Evolutionary conservation across 768 basidiomycete genomes (phyloP).

Genomic region (Paxillus involutus): DNA sequence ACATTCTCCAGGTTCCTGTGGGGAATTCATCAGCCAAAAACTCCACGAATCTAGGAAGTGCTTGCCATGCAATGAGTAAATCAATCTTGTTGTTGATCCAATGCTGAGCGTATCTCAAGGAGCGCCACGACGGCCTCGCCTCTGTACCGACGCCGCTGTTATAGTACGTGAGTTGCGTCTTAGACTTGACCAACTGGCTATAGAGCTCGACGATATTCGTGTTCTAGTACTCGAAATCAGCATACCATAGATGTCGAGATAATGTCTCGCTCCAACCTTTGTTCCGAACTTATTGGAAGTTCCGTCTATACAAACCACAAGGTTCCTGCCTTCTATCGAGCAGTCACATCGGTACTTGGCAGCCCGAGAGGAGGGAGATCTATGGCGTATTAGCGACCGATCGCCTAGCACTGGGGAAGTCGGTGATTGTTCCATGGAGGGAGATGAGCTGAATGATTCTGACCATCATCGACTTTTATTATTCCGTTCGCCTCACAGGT

Average conservation of each 20-base stretch:
- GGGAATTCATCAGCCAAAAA: too few species aligned
- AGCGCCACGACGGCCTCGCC: constrained; percentile 13
- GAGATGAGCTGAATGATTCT: background rate
- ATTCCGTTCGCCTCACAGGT: too few species aligned
- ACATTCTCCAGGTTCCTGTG: constrained; percentile 32
- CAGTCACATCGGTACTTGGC: background rate
- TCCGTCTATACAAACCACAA: constrained; percentile 18
- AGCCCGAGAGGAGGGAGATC: background rate
- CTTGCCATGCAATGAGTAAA: constrained; percentile 32
- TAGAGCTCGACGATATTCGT: constrained; percentile 18
- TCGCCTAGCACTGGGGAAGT: background rate
- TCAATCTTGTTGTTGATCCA: constrained; percentile 25
- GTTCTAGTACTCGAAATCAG: too few species aligned
- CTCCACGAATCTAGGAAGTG: background rate
- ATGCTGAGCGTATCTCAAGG: constrained; percentile 18
- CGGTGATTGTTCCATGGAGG: background rate
- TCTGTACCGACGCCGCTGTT: constrained; percentile 36
- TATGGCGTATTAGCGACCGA: background rate
- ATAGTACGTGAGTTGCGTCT: constrained; percentile 31
- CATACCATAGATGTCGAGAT: too few species aligned
- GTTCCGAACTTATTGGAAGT: constrained; percentile 5
- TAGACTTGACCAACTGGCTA: constrained; percentile 20
- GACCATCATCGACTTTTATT: background rate
- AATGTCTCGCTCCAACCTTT: background rate
- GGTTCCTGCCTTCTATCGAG: background rate